Evolutionary conservation across 1,284 basidiomycete genomes (phyloP).

Genomic region (Rhodotorula sp.): DNA sequence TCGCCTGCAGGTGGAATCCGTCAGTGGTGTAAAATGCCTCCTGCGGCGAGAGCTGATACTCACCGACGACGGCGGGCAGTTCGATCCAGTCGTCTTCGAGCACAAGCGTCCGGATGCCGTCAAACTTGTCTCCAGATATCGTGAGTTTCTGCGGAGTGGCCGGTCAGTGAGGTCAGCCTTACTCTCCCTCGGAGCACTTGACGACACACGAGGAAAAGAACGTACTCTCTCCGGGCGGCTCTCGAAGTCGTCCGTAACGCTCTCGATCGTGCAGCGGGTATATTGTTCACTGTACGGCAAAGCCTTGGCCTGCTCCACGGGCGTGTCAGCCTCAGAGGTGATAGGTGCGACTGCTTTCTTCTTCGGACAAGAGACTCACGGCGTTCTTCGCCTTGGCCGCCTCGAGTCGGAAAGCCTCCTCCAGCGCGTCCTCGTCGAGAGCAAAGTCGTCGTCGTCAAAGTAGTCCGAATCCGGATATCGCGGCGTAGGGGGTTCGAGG

Average conservation of each 20-base stretch:
- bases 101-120: conserved; percentile 22
- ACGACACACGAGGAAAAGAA: too few relatives aligned
- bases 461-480: neutral
- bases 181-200: too few relatives aligned
- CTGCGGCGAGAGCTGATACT: neutral
- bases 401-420: conserved; percentile 8
- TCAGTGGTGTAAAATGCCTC: neutral
- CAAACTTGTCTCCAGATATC: conserved; percentile 13
- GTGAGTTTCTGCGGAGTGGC: conserved; percentile 21
- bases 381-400: neutral
- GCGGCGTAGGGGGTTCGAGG: too few relatives aligned
- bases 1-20: conserved; percentile 58
- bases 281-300: conserved; percentile 26
- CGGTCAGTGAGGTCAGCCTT: too few relatives aligned
- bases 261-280: conserved; percentile 26
- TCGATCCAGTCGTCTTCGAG: conserved; percentile 42
- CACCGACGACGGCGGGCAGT: conserved; percentile 28
- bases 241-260: conserved; percentile 15
- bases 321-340: neutral
- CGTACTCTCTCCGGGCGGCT: conserved; percentile 10
- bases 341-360: too few relatives aligned
- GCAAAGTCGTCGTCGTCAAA: conserved; percentile 31
- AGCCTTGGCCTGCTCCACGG: neutral
- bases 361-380: too few relatives aligned
- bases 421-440: conserved; percentile 37